Conservation (phyloP, 345 rosid genomes). For the Erodium maritimum region DNA sequence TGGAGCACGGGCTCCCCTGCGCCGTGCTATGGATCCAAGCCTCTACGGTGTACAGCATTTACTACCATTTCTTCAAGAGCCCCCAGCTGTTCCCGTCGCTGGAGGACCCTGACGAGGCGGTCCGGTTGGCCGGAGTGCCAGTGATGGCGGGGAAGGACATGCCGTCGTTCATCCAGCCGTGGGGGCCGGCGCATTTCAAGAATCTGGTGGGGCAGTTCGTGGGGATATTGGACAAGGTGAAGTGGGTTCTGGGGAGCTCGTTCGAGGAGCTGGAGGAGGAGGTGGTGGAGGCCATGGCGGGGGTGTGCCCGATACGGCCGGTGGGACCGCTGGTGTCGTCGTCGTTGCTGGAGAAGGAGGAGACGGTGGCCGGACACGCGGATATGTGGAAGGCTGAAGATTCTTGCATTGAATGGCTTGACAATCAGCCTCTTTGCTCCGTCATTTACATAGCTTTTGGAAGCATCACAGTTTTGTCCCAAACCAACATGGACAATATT, state of each 20-base stretch:
- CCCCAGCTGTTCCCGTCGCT: constrained; percentile 21
- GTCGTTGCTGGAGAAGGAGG: constrained; percentile 17
- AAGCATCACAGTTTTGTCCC: constrained; percentile 21
- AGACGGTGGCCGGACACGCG: constrained; percentile 8
- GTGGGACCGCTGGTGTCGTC: constrained; percentile 59
- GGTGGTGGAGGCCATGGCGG: constrained; percentile 18
- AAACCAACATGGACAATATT: constrained; percentile 27
- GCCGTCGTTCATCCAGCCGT: constrained; percentile 35
- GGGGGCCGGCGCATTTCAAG: constrained; percentile 1
- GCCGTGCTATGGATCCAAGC: constrained; percentile 54
- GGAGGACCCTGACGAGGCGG: constrained; percentile 12
- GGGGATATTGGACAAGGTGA: constrained; percentile 21
- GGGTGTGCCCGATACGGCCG: constrained; percentile 19
- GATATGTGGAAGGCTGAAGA: constrained; percentile 27
- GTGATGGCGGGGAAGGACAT: constrained; percentile 28
- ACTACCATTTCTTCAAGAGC: constrained; percentile 29
- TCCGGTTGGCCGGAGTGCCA: constrained; percentile 33
- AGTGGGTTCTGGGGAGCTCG: constrained; percentile 44
- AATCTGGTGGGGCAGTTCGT: constrained; percentile 12
- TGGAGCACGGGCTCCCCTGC: constrained; percentile 27
- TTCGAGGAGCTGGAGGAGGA: constrained; percentile 40
- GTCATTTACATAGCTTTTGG: constrained; percentile 61
- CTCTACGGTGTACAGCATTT: constrained; percentile 27
- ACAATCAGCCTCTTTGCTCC: constrained; percentile 27
- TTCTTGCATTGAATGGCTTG: constrained; percentile 46